Evolutionary conservation across 2,329 filamentous ascomycete genomes (phyloP), one percentile per base, ranked within the genome.

Genomic region (Fonsecaea pugnacius): DNA sequence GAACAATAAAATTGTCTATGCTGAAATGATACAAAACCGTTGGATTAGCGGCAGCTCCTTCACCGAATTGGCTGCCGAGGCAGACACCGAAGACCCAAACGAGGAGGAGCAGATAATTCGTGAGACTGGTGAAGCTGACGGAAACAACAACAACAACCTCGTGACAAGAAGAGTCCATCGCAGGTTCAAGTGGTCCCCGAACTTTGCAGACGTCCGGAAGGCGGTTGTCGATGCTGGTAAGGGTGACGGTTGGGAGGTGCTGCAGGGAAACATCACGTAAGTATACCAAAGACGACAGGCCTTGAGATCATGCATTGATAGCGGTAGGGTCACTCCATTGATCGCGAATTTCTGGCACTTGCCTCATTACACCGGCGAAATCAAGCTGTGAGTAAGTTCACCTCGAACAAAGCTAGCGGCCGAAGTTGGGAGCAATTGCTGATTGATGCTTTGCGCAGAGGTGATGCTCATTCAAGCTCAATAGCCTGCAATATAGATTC

Each of bases 181-280:
- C 75, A 91, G 96, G 77, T 98, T 97, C 82, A 96, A 94, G 78
- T 98, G 95, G 95, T 87, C 91, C 54, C 95, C 94, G 2, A 87
- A 86, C 68, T 95, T 98, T 77, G 83, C 86, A 36, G 93, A 96
- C 76, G 92, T 98, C 2, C 92, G 92, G 76, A 86, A 90, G 74
- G 93, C 90, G 70, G 92, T 97, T n/a, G 87, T 92, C 70, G 85
- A 89, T 69, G 87, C 89, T 43, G 81, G 83, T 35, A 90, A 91
- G 3, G 92, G 92, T 3, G 95, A 99, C 77, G 95, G 94, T 5
- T 97, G 94, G 92, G 89, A 89, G 38, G 91, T 99, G 27, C 90
- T 90, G 75, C 88, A 96, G 75, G 91, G 92, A 32, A 87, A 89
- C 76, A 96, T 94, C 12, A 95, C 91, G 65, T 67, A 56, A 56